Evolutionary conservation across 805 yeast species (phyloP).

Genomic region (Zygotorulaspora chibaensis): DNA sequence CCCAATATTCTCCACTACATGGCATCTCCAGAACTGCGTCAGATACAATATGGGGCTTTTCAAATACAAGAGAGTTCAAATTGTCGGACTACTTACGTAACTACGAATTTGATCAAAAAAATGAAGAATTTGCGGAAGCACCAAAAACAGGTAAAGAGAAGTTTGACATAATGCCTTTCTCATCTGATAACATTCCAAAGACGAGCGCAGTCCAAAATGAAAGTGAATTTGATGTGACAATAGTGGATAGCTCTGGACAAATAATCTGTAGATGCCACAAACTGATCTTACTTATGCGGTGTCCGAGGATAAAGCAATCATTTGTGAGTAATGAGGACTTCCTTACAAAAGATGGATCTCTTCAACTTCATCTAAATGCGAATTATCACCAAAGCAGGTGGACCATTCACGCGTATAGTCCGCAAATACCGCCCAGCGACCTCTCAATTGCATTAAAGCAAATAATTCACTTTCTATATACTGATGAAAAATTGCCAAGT

Average conservation of each 20-base stretch:
- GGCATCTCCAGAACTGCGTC: slow-evolving; percentile 1
- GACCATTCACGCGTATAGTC: slow-evolving; percentile 4
- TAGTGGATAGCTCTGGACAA: slow-evolving; percentile 13
- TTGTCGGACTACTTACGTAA: slow-evolving; percentile 5
- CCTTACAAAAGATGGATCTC: slow-evolving; percentile 7
- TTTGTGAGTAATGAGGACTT: slow-evolving; percentile 5
- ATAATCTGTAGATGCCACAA: slow-evolving; percentile 24
- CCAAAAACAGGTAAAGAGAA: background rate
- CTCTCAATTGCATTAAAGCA: slow-evolving; percentile 3
- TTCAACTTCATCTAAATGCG: background rate
- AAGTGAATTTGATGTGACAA: slow-evolving; percentile 17
- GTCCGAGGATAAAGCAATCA: slow-evolving; percentile 9
- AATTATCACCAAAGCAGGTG: background rate
- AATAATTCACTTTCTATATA: slow-evolving; percentile 24
- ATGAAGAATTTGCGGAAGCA: slow-evolving; percentile 5
- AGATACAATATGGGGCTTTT: slow-evolving; percentile 1
- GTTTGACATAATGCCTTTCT: slow-evolving; percentile 2
- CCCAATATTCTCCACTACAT: slow-evolving; percentile 48
- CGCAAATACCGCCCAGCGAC: background rate
- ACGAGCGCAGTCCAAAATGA: background rate
- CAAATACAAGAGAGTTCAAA: slow-evolving; percentile 3
- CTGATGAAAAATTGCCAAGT: slow-evolving; percentile 21
- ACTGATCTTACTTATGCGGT: slow-evolving; percentile 18
- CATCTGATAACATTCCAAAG: background rate
- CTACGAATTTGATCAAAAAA: slow-evolving; percentile 8